Evolutionary conservation across 2,329 filamentous ascomycete species (phyloP).

Genomic region (Xylariaceae sp.): DNA sequence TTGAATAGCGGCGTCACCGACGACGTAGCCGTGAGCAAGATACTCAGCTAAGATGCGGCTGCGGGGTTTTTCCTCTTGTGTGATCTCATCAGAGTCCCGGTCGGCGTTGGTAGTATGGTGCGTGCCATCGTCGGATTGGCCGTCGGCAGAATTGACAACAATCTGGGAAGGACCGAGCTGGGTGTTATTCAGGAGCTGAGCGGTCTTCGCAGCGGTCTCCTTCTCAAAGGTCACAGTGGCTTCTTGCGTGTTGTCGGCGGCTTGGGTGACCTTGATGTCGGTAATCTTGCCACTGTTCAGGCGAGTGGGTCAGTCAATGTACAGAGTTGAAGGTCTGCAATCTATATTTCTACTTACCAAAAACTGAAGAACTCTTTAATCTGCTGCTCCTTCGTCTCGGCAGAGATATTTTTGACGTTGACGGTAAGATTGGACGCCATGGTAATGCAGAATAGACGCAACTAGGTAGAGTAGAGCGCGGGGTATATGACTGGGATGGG

Average conservation of each 20-base stretch:
- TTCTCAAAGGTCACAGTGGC: constrained; percentile 98
- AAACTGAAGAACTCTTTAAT: constrained; percentile 98
- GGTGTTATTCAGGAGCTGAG: constrained; percentile 95
- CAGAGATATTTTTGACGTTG: constrained; percentile 87
- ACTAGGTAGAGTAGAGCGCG: neutral
- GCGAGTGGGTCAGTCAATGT: constrained; percentile 2
- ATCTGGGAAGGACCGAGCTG: constrained; percentile 90
- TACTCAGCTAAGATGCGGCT: constrained; percentile 95
- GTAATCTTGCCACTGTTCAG: constrained; percentile 83
- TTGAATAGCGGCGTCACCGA: constrained; percentile 77
- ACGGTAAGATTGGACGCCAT: constrained; percentile 71
- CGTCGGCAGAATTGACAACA: constrained; percentile 70
- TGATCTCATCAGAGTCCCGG: constrained; percentile 71
- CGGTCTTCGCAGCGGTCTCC: constrained; percentile 94
- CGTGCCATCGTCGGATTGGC: constrained; percentile 66
- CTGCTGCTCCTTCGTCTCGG: constrained; percentile 84
- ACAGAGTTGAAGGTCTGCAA: neutral
- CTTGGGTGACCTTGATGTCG: constrained; percentile 74
- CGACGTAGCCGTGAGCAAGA: constrained; percentile 89
- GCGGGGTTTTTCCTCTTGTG: constrained; percentile 96
- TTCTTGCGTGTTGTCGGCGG: constrained; percentile 70
- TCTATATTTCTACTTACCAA: constrained; percentile 61
- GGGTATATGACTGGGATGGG: too few relatives aligned
- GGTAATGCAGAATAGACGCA: constrained; percentile 32
- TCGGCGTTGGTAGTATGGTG: constrained; percentile 61